Percentiles rank a stretch among this genome's conserved stretches.
phyloP scores from a whole-genome alignment of 1,284 basidiomycete genomes.

The Ceratobasidium sp. region DNA sequence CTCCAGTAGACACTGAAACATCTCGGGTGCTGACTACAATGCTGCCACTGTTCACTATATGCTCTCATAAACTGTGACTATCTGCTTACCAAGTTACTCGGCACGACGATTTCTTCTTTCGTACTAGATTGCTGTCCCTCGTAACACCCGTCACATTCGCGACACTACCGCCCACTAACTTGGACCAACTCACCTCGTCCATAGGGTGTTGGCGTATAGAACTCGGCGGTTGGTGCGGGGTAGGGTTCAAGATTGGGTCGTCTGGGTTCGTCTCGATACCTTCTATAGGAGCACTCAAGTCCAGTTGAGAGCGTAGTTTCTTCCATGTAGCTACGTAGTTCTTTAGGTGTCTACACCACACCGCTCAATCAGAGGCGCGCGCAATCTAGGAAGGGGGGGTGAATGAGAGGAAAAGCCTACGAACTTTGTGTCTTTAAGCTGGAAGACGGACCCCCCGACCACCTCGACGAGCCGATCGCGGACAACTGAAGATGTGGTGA shows the following conservation, averaged over 20 bases:
- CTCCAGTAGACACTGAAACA: too few relatives aligned
- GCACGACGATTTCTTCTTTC: too few relatives aligned
- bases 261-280: slow-evolving; percentile 78
- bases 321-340: slow-evolving; percentile 46
- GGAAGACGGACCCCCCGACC: slow-evolving; percentile 74
- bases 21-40: too few relatives aligned
- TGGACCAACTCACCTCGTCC: background rate
- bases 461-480: slow-evolving; percentile 76
- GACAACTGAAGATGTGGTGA: slow-evolving; percentile 74
- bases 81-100: too few relatives aligned
- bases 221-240: slow-evolving; percentile 34
- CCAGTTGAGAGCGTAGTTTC: slow-evolving; percentile 26
- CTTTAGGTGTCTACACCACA: slow-evolving; percentile 14
- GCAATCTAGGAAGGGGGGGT: background rate
- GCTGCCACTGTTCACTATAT: too few relatives aligned
- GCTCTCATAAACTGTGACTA: too few relatives aligned
- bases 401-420: background rate
- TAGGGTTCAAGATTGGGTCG: slow-evolving; percentile 78
- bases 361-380: background rate
- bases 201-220: slow-evolving; percentile 12
- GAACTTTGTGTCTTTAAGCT: slow-evolving; percentile 48
- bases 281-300: slow-evolving; percentile 50
- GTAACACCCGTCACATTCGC: slow-evolving; percentile 20
- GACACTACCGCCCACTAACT: too few relatives aligned
- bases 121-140: too few relatives aligned